A percentile compares a stretch with the other conserved stretches of the same genome.
phyloP scores from a whole-genome alignment of 108 stramenopile species.

The Fragilaria radians region DNA sequence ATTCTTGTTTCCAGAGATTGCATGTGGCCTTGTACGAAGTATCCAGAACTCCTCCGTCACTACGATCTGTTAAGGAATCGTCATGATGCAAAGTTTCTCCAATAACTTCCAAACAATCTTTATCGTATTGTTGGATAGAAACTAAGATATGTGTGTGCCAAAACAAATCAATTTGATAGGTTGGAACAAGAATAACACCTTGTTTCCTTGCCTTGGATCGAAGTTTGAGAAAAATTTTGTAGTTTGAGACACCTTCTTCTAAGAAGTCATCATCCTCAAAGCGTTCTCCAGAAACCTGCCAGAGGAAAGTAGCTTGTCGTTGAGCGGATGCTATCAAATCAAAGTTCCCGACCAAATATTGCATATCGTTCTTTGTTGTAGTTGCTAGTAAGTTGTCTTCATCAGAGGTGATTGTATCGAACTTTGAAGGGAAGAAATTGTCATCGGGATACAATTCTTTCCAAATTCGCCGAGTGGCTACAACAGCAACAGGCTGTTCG shows the following conservation, averaged over 20 bases:
- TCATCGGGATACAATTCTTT: constrained; percentile 7
- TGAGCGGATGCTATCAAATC: constrained; percentile 25
- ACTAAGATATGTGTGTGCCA: constrained; percentile 53
- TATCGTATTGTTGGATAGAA: constrained; percentile 18
- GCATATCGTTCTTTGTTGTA: not conserved
- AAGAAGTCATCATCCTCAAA: constrained; percentile 30
- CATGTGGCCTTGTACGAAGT: constrained; percentile 25
- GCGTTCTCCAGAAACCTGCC: constrained; percentile 36
- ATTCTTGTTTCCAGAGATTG: constrained; percentile 32
- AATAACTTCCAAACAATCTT: constrained; percentile 27
- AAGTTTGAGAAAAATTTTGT: constrained; percentile 31
- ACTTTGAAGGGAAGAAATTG: constrained; percentile 13
- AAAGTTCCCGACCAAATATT: constrained; percentile 18
- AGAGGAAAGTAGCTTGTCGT: constrained; percentile 45
- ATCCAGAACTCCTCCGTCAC: constrained; percentile 31
- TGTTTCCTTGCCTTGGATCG: not conserved
- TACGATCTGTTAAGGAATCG: constrained; percentile 50
- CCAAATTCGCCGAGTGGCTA: constrained; percentile 3
- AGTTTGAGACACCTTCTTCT: constrained; percentile 20
- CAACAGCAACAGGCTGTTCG: not conserved
- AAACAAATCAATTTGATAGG: constrained; percentile 59
- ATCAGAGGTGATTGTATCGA: no score
- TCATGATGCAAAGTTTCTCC: constrained; percentile 42
- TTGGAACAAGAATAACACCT: constrained; percentile 29
- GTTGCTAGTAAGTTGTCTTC: not conserved